These are phyloP conservation scores for Smittium culicis DNA, from an alignment of 371 early-diverging fungal species.

Conservation along the genomic window DNA sequence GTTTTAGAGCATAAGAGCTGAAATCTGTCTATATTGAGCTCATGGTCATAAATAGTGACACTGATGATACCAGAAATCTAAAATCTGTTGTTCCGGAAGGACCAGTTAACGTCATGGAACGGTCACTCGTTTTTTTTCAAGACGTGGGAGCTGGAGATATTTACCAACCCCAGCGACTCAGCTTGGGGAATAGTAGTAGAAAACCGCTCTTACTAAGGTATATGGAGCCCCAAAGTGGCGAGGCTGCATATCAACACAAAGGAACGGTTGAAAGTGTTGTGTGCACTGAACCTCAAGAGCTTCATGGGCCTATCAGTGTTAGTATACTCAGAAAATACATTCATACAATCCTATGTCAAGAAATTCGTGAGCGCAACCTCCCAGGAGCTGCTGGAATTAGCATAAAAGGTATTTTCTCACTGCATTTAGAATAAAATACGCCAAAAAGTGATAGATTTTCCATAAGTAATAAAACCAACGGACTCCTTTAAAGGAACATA, in stretches of 20 bases:
- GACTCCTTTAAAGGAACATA: not conserved
- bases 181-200: not conserved
- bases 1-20: not conserved
- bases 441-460: not conserved
- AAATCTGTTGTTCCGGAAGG: not conserved
- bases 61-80: constrained; percentile 4
- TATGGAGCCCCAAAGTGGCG: not conserved
- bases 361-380: not conserved
- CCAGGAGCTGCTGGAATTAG: not conserved
- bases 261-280: not conserved
- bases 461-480: not conserved
- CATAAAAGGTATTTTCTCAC: not conserved
- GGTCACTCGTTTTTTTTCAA: not conserved
- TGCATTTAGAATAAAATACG: not conserved
- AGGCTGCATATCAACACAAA: not conserved
- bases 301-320: not conserved
- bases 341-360: not conserved
- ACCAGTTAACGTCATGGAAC: not conserved
- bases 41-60: not conserved
- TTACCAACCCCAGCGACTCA: not conserved
- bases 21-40: not conserved
- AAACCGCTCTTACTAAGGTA: not conserved
- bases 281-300: not conserved
- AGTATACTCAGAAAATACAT: not conserved
- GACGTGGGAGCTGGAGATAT: not conserved